Evolutionary conservation across 2,329 filamentous ascomycete species (phyloP).

Genomic region (Lasiodiplodia theobromae): DNA sequence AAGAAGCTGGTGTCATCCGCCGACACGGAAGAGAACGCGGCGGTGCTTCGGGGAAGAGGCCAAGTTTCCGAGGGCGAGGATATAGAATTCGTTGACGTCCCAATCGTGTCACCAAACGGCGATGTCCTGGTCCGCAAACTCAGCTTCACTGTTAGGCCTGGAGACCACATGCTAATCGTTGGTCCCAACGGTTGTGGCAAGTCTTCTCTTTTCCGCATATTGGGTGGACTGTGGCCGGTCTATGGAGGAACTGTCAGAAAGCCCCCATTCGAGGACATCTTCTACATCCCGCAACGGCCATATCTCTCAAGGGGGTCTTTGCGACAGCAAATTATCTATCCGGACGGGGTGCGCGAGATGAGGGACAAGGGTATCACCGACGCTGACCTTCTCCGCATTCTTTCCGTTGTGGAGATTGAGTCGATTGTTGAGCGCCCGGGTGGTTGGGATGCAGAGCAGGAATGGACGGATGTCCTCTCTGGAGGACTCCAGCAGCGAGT

Average conservation of each 20-base stretch:
- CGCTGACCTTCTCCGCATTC: constrained; percentile 76
- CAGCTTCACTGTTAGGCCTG: constrained; percentile 84
- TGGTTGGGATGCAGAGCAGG: constrained; percentile 92
- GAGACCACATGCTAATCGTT: constrained; percentile 91
- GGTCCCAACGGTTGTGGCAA: constrained; percentile 98
- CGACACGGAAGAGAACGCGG: constrained; percentile 79
- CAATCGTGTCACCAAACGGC: constrained; percentile 95
- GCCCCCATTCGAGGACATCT: constrained; percentile 90
- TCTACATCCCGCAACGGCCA: constrained; percentile 96
- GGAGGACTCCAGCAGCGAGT: constrained; percentile 94
- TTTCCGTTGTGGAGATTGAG: constrained; percentile 82
- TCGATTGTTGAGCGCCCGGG: constrained; percentile 79
- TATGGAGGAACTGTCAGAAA: constrained; percentile 95
- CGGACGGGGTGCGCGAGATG: constrained; percentile 87
- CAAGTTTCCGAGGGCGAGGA: constrained; percentile 80
- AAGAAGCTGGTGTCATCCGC: constrained; percentile 95
- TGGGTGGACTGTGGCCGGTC: constrained; percentile 96
- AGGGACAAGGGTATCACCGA: constrained; percentile 84
- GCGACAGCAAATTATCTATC: constrained; percentile 97
- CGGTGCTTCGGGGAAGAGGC: constrained; percentile 82
- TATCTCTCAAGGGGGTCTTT: constrained; percentile 91
- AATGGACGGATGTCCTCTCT: constrained; percentile 94
- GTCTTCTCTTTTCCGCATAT: constrained; percentile 92
- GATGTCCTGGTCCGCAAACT: constrained; percentile 87
- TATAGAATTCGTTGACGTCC: constrained; percentile 86